phyloP scores from a whole-genome alignment of 2,329 filamentous ascomycete genomes.

The Xylariaceae sp. region DNA sequence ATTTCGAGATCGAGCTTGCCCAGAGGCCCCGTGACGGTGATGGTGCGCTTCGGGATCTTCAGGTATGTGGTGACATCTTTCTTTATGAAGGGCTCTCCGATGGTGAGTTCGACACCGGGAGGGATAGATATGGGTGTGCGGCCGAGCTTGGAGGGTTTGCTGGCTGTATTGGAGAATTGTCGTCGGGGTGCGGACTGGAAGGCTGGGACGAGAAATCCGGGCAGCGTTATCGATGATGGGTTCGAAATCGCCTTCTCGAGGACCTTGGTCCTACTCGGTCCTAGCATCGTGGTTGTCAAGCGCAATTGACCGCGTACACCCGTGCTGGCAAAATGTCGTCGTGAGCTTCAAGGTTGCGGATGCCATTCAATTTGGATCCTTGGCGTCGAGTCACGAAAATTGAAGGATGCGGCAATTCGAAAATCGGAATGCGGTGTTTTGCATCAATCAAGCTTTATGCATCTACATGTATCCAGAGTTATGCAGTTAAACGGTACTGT shows the following conservation, averaged over 20 bases:
- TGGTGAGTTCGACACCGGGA: constrained; percentile 72
- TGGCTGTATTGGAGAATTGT: constrained; percentile 68
- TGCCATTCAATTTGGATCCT: constrained; percentile 15
- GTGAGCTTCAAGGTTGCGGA: constrained; percentile 7
- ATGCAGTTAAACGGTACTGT: too few species aligned
- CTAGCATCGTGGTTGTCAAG: constrained; percentile 52
- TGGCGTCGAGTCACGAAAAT: constrained; percentile 22
- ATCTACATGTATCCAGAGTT: too few species aligned
- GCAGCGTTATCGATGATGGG: constrained; percentile 53
- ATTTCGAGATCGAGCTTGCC: constrained; percentile 75
- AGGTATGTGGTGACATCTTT: constrained; percentile 57
- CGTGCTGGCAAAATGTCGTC: constrained; percentile 9
- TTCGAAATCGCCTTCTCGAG: constrained; percentile 52
- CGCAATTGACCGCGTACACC: constrained; percentile 16
- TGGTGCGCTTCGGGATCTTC: constrained; percentile 58
- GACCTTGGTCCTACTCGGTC: constrained; percentile 57
- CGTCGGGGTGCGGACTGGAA: constrained; percentile 50
- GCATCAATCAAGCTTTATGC: too few species aligned
- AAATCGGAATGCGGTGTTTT: too few species aligned
- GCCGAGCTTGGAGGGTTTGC: constrained; percentile 77
- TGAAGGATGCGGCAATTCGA: too few species aligned
- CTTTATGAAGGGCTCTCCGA: constrained; percentile 58
- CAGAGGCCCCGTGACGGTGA: constrained; percentile 77
- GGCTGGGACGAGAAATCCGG: constrained; percentile 69
- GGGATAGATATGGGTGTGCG: constrained; percentile 76